phyloP scores from a whole-genome alignment of 148 eudicot genomes.

The Amaranthus hypochondriacus region DNA sequence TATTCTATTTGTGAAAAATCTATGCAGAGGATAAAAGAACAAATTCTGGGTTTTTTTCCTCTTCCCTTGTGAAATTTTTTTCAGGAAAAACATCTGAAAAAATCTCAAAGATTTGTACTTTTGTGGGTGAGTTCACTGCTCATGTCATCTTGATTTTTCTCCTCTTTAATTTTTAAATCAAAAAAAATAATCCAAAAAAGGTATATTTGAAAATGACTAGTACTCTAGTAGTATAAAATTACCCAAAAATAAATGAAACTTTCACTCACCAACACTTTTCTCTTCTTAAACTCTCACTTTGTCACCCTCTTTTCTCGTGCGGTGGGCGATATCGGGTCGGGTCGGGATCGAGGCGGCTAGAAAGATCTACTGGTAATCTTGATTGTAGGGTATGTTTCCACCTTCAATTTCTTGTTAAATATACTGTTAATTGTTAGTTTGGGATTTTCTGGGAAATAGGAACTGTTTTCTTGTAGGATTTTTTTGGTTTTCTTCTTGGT shows the following conservation, averaged over 20 bases:
- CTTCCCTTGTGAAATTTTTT: neutral
- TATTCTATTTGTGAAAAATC: neutral
- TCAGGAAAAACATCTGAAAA: constrained; percentile 14
- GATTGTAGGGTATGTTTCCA: neutral
- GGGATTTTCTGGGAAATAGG: neutral
- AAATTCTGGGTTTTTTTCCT: constrained; percentile 9
- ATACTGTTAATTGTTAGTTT: neutral
- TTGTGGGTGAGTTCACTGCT: too few species aligned
- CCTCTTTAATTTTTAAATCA: too few species aligned
- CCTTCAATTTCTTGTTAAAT: neutral
- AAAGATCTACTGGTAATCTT: neutral
- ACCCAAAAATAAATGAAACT: too few species aligned
- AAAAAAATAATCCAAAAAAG: too few species aligned
- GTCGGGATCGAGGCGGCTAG: neutral
- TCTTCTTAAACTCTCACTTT: too few species aligned
- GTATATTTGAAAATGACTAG: too few species aligned
- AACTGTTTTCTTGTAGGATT: neutral
- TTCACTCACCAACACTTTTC: too few species aligned
- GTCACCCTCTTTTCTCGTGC: neutral
- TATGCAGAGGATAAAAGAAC: constrained; percentile 2
- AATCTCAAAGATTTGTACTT: neutral
- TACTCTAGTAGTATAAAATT: too few species aligned
- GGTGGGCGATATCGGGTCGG: neutral
- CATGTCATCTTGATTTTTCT: too few species aligned
- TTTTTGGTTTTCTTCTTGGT: neutral